Conservation (phyloP, 2,329 filamentous ascomycete species). For the Didymella segeticola region DNA sequence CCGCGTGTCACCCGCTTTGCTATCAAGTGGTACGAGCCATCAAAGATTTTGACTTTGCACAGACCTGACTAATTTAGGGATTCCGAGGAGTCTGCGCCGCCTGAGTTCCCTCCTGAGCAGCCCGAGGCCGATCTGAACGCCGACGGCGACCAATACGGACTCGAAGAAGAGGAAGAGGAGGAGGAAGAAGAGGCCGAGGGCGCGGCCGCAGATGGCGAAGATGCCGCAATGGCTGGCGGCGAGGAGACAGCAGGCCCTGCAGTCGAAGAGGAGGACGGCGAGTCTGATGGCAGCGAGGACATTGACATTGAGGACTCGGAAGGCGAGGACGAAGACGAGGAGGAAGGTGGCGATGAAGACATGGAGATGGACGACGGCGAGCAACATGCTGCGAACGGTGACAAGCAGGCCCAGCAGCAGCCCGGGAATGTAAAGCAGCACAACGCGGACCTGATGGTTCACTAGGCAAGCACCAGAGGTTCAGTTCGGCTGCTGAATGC, state of each 20-base stretch:
- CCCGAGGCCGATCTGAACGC: slow-evolving; percentile 91
- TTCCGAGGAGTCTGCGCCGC: slow-evolving; percentile 93
- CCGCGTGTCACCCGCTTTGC: slow-evolving; percentile 95
- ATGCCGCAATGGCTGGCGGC: slow-evolving; percentile 77
- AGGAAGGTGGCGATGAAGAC: slow-evolving; percentile 62
- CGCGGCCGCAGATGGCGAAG: slow-evolving; percentile 61
- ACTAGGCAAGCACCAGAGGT: slow-evolving; percentile 31
- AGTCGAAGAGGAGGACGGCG: slow-evolving; percentile 68
- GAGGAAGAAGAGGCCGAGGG: slow-evolving; percentile 69
- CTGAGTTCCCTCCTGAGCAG: slow-evolving; percentile 96
- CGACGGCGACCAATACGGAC: slow-evolving; percentile 84
- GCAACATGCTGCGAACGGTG: slow-evolving; percentile 41
- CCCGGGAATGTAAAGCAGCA: slow-evolving; percentile 30
- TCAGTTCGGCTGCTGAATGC: not conserved
- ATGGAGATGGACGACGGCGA: slow-evolving; percentile 65
- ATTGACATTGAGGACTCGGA: slow-evolving; percentile 79
- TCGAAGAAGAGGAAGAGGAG: slow-evolving; percentile 76
- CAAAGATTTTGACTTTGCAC: not conserved
- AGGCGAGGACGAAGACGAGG: slow-evolving; percentile 74
- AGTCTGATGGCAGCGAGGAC: slow-evolving; percentile 77
- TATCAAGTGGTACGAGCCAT: slow-evolving; percentile 88
- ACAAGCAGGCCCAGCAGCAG: slow-evolving; percentile 40
- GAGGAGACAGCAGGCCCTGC: slow-evolving; percentile 61
- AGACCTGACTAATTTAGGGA: slow-evolving; percentile 69
- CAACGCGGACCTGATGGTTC: slow-evolving; percentile 50